Evolutionary conservation across 2,329 filamentous ascomycete species (phyloP).

Genomic region (Cladophialophora psammophila): DNA sequence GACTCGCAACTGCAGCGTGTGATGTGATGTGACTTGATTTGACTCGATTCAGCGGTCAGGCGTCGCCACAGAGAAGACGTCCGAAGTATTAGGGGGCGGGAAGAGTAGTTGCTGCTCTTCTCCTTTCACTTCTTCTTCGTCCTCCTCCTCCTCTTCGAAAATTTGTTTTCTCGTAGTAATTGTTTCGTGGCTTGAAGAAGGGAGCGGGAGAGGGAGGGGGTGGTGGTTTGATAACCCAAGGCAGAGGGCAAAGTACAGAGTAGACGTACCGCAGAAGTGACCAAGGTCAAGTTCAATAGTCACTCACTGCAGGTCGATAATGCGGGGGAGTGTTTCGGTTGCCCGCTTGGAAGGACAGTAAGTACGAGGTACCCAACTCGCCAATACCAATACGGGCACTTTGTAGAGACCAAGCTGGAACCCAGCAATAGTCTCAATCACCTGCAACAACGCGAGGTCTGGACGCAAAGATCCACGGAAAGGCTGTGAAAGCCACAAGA

Average conservation of each 20-base stretch:
- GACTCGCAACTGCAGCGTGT: conserved; percentile 17
- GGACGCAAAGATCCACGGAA: conserved; percentile 16
- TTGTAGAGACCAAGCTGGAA: conserved; percentile 1
- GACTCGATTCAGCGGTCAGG: conserved; percentile 8
- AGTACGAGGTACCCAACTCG: conserved; percentile 3
- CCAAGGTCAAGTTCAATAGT: conserved; percentile 11
- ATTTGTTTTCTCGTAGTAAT: not conserved
- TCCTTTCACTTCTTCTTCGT: not conserved
- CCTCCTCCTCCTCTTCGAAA: not conserved
- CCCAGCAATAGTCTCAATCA: conserved; percentile 3
- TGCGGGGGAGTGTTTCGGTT: conserved; percentile 17
- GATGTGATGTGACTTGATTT: conserved; percentile 18
- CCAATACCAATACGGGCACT: conserved; percentile 20
- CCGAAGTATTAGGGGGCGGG: not conserved
- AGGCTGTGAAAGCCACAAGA: conserved; percentile 18
- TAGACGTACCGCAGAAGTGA: conserved; percentile 17
- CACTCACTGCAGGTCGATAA: conserved; percentile 13
- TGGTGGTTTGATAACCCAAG: not conserved
- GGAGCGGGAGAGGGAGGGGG: not conserved
- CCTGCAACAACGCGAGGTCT: conserved; percentile 12
- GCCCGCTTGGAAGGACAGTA: conserved; percentile 11
- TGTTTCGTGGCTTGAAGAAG: not conserved
- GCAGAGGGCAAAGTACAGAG: conserved; percentile 1
- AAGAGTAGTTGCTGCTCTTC: not conserved
- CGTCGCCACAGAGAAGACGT: conserved; percentile 9